Percentiles rank a stretch among this genome's conserved stretches.
phyloP scores from a whole-genome alignment of 2,329 filamentous ascomycete genomes.

The Cordyceps cicadae region DNA sequence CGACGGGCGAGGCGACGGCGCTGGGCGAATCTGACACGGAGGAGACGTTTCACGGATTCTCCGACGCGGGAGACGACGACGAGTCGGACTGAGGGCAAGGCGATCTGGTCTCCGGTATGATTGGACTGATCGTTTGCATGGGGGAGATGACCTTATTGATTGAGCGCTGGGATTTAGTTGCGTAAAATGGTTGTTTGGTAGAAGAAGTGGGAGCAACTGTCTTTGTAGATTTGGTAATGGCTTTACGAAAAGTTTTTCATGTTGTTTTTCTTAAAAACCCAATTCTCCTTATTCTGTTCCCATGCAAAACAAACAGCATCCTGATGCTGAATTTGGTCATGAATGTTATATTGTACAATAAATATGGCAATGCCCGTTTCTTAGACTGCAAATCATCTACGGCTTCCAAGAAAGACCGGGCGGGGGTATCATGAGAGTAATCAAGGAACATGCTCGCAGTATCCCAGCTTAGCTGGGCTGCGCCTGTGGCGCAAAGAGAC shows the following conservation, averaged over 20 bases:
- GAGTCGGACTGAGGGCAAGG: slow-evolving; percentile 26
- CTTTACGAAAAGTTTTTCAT: not conserved
- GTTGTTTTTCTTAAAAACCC: not conserved
- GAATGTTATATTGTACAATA: not conserved
- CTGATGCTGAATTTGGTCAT: slow-evolving; percentile 2
- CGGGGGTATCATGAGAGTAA: slow-evolving; percentile 7
- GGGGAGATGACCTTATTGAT: not conserved
- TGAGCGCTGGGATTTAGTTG: not conserved
- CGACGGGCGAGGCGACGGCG: slow-evolving; percentile 23
- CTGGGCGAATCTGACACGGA: slow-evolving; percentile 37
- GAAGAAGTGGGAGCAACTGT: not conserved
- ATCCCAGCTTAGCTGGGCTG: slow-evolving; percentile 11
- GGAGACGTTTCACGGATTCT: slow-evolving; percentile 52
- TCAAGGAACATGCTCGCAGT: too few species aligned
- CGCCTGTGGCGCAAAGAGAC: slow-evolving; percentile 19
- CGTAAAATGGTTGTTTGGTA: not conserved
- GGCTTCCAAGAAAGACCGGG: not conserved
- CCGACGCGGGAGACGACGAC: slow-evolving; percentile 31
- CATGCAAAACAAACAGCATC: not conserved
- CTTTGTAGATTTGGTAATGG: not conserved
- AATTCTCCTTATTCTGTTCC: not conserved
- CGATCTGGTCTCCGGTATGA: not conserved
- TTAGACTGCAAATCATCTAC: too few species aligned
- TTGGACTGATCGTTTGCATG: not conserved
- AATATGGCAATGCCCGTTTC: not conserved